Evolutionary conservation across 345 rosid genomes (phyloP).

Genomic region (Syzygium jambos): DNA sequence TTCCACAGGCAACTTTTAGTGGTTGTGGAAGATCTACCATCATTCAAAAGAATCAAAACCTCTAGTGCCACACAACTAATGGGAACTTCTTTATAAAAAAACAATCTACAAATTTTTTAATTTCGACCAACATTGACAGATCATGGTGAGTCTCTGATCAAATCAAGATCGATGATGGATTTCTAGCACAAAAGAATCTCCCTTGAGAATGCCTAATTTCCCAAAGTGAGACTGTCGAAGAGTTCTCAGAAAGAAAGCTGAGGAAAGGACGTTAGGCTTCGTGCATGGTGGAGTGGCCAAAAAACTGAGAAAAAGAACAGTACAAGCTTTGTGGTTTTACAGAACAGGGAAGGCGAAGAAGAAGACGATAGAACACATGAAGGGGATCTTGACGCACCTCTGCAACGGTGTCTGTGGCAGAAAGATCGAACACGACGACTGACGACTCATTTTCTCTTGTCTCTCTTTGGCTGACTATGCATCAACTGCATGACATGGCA

Average conservation of each 20-base stretch:
- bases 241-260: not conserved
- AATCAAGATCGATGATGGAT: not conserved
- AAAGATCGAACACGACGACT: not conserved
- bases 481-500: not conserved
- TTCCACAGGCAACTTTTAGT: not conserved
- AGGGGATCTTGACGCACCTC: not conserved
- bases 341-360: not conserved
- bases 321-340: not conserved
- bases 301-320: not conserved
- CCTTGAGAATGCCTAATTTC: not conserved
- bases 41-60: not conserved
- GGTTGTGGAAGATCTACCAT: not conserved
- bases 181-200: not conserved
- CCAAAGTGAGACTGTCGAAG: not conserved
- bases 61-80: not conserved
- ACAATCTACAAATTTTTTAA: not conserved
- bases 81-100: not conserved
- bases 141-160: not conserved
- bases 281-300: not conserved
- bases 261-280: not conserved
- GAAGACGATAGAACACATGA: not conserved
- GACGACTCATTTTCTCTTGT: too few species aligned
- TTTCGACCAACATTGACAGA: not conserved
- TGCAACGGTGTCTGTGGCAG: not conserved
- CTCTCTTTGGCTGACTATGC: not conserved